Percentiles rank a stretch among this genome's conserved stretches.
phyloP scores from a whole-genome alignment of 2,329 filamentous ascomycete genomes.

The Ploettnerulaceae sp. region DNA sequence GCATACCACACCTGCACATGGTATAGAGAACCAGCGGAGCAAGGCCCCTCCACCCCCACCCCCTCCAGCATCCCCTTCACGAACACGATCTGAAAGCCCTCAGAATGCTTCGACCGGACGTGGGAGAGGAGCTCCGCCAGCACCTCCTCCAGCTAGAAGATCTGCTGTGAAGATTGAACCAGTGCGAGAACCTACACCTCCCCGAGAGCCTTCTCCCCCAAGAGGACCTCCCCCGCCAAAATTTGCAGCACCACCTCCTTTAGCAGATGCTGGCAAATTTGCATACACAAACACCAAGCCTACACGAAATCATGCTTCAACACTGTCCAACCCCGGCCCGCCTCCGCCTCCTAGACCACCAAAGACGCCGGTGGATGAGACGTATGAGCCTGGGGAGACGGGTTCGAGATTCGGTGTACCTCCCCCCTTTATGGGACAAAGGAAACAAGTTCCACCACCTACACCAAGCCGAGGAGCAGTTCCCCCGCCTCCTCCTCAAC shows the following conservation, averaged over 20 bases:
- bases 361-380: constrained; percentile 67
- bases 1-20: constrained; percentile 38
- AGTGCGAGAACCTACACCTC: constrained; percentile 50
- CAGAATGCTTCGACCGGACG: constrained; percentile 27
- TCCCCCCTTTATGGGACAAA: constrained; percentile 68
- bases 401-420: constrained; percentile 67
- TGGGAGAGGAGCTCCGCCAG: constrained; percentile 41
- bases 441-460: constrained; percentile 63
- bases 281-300: constrained; percentile 51
- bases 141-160: constrained; percentile 56
- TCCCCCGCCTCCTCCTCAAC: constrained; percentile 62
- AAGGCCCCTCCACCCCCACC: constrained; percentile 59
- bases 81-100: constrained; percentile 31
- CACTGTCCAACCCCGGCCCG: constrained; percentile 52
- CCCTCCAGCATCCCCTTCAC: constrained; percentile 44
- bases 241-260: constrained; percentile 81
- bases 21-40: constrained; percentile 40
- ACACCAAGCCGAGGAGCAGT: constrained; percentile 66
- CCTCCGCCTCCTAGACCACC: constrained; percentile 64
- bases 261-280: constrained; percentile 86
- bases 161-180: constrained; percentile 50
- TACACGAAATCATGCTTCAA: constrained; percentile 43
- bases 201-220: constrained; percentile 66
- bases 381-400: constrained; percentile 43
- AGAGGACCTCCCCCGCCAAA: constrained; percentile 53